These are phyloP conservation scores for Lumnitzera littorea DNA, from an alignment of 345 rosid genomes.

Conservation along the genomic window DNA sequence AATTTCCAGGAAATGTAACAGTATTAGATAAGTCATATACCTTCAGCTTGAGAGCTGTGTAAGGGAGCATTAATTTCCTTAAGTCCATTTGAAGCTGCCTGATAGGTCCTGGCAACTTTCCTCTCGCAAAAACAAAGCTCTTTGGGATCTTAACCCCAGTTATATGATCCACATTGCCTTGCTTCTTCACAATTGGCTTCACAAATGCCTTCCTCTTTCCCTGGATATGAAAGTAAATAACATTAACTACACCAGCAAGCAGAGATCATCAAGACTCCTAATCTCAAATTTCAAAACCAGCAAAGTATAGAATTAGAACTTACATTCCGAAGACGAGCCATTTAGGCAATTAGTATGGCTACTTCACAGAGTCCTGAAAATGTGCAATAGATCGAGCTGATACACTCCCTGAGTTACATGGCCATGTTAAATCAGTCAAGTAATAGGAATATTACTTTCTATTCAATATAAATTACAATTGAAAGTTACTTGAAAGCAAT, in stretches of 20 bases:
- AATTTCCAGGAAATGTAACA: no score
- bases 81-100: conserved; percentile 81
- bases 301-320: background rate
- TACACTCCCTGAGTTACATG: no score
- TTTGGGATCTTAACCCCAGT: conserved; percentile 86
- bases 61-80: conserved; percentile 92
- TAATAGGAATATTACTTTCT: no score
- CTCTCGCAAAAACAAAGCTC: conserved; percentile 87
- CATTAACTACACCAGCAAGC: background rate
- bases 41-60: conserved; percentile 87
- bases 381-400: no score
- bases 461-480: no score
- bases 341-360: background rate
- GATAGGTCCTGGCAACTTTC: conserved; percentile 73
- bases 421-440: no score
- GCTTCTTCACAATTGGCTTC: conserved; percentile 55
- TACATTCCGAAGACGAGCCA: conserved; percentile 16
- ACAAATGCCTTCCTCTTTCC: conserved; percentile 43
- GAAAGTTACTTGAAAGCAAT: no score
- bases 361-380: no score
- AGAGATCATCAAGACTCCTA: background rate
- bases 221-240: conserved; percentile 17
- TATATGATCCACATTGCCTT: conserved; percentile 51
- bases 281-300: background rate
- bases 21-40: conserved; percentile 14